Evolutionary conservation across 2,329 filamentous ascomycete species (phyloP).

Genomic region (Atkinsonella texensis): DNA sequence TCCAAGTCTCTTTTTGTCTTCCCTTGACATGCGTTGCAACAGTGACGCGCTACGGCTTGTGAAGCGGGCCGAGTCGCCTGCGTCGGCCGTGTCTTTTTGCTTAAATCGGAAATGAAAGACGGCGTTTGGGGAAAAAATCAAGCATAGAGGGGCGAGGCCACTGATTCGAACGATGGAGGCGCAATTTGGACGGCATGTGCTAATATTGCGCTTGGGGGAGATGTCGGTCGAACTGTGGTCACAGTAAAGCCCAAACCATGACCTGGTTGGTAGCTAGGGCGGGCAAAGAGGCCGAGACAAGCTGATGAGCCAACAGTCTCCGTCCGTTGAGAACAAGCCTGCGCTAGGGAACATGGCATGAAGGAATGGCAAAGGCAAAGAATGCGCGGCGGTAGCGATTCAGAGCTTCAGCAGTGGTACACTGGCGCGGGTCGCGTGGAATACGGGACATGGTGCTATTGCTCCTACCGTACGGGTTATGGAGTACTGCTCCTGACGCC

Average conservation of each 20-base stretch:
- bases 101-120: constrained; percentile 8
- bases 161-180: not conserved
- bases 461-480: not conserved
- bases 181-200: constrained; percentile 5
- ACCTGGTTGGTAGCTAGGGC: not conserved
- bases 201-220: constrained; percentile 2
- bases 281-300: not conserved
- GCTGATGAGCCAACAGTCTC: not conserved
- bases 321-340: not conserved
- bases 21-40: constrained; percentile 1
- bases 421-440: not conserved
- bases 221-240: not conserved
- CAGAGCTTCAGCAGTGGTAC: not conserved
- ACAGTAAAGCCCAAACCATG: not conserved
- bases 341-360: not conserved
- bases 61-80: not conserved
- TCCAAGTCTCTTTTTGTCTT: constrained; percentile 1
- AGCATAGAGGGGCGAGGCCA: constrained; percentile 8
- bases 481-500: too few relatives aligned
- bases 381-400: not conserved
- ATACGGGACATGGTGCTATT: not conserved
- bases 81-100: not conserved
- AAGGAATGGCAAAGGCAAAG: not conserved
- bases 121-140: constrained; percentile 5
- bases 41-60: not conserved